Conservation (phyloP, 495 filamentous ascomycete genomes). For the Trichoderma virens region DNA sequence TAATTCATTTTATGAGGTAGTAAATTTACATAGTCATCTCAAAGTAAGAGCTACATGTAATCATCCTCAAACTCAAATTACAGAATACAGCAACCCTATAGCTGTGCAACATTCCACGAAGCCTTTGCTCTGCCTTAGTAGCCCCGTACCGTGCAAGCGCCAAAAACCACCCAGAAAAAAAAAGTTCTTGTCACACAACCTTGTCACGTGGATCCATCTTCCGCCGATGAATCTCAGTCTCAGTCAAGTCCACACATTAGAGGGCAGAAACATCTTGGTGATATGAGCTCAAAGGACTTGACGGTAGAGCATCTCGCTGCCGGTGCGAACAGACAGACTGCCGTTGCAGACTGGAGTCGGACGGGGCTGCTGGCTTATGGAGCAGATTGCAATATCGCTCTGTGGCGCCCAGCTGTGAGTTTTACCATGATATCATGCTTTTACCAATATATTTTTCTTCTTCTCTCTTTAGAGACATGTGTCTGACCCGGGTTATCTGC, state of each 20-base stretch:
- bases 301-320: slow-evolving; percentile 62
- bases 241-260: neutral
- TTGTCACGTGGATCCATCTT: neutral
- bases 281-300: slow-evolving; percentile 5
- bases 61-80: too few relatives aligned
- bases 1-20: too few relatives aligned
- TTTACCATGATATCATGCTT: neutral
- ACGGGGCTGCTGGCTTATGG: slow-evolving; percentile 78
- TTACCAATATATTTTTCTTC: neutral
- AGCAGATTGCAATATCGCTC: slow-evolving; percentile 75
- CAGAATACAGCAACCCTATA: too few relatives aligned
- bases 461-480: neutral
- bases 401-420: slow-evolving; percentile 80
- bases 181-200: neutral
- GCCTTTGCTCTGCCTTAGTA: neutral
- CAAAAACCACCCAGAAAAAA: neutral
- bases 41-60: too few relatives aligned
- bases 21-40: too few relatives aligned
- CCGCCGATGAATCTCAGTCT: neutral
- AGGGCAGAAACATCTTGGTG: neutral
- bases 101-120: neutral
- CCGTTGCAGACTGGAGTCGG: slow-evolving; percentile 81
- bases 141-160: neutral
- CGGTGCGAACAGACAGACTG: slow-evolving; percentile 84
- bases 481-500: neutral